These are phyloP conservation scores for Trametes versicolor DNA, from an alignment of 1,284 basidiomycete genomes.

Conservation along the genomic window DNA sequence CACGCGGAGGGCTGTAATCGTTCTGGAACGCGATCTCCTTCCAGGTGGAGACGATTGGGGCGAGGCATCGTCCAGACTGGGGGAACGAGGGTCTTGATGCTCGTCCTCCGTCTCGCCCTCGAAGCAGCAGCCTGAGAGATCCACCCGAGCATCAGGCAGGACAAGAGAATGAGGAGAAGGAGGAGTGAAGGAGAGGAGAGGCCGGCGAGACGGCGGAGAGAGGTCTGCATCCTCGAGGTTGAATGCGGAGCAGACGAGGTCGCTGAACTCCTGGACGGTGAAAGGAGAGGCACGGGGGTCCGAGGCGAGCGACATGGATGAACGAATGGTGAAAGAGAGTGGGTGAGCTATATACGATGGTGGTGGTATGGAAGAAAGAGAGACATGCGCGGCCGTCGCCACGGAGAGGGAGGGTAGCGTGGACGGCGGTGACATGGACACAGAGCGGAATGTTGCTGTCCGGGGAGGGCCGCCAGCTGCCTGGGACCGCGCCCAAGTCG, in stretches of 20 bases:
- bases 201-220: slow-evolving; percentile 18
- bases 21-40: slow-evolving; percentile 34
- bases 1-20: slow-evolving; percentile 36
- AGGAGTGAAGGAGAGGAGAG: slow-evolving; percentile 30
- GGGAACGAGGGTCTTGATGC: slow-evolving; percentile 13
- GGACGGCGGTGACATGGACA: slow-evolving; percentile 10
- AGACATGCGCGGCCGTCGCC: slow-evolving; percentile 12
- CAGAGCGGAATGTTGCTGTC: slow-evolving; percentile 23
- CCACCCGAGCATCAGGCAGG: neutral
- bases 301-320: slow-evolving; percentile 31
- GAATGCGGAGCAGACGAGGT: slow-evolving; percentile 38
- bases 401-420: slow-evolving; percentile 6
- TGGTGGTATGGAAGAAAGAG: slow-evolving; percentile 36
- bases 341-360: slow-evolving; percentile 30
- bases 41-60: slow-evolving; percentile 21
- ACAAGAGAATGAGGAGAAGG: slow-evolving; percentile 25
- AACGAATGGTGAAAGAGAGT: slow-evolving; percentile 25
- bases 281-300: slow-evolving; percentile 32
- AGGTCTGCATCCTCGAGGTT: slow-evolving; percentile 29
- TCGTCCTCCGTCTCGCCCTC: slow-evolving; percentile 32
- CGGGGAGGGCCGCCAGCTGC: neutral
- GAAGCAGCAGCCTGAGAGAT: slow-evolving; percentile 16
- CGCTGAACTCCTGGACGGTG: slow-evolving; percentile 39
- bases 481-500: slow-evolving; percentile 6
- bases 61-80: slow-evolving; percentile 17